A percentile compares a stretch with the other conserved stretches of the same genome.
Evolutionary conservation across 192 early-diverging fungal species (phyloP).

Genomic region (Mortierella claussenii): DNA sequence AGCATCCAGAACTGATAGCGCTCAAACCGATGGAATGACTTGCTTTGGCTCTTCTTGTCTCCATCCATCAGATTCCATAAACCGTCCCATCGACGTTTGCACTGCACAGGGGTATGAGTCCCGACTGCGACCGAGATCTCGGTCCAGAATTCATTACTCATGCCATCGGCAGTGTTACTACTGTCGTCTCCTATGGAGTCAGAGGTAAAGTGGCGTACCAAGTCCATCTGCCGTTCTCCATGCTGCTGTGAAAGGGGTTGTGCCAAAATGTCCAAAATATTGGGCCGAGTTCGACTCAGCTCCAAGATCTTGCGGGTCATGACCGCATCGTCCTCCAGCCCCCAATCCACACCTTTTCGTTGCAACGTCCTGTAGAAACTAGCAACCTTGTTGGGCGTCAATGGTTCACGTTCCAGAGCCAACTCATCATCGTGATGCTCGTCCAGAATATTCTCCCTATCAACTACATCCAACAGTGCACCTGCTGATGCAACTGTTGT

Average conservation of each 20-base stretch:
- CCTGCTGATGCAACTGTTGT: background rate
- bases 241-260: background rate
- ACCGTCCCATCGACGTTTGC: slow-evolving; percentile 37
- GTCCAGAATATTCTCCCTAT: background rate
- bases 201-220: no score
- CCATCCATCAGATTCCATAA: slow-evolving; percentile 12
- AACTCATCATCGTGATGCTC: background rate
- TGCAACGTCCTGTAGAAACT: slow-evolving; percentile 12
- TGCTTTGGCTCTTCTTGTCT: slow-evolving; percentile 24
- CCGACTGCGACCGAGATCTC: slow-evolving; percentile 30
- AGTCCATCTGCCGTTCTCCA: background rate
- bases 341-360: slow-evolving; percentile 23
- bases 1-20: slow-evolving; percentile 45
- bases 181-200: no score
- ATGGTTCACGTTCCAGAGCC: background rate
- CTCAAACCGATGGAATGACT: slow-evolving; percentile 33
- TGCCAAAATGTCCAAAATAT: slow-evolving; percentile 8
- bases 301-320: slow-evolving; percentile 36
- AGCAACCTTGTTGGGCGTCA: slow-evolving; percentile 6
- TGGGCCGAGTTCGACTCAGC: background rate
- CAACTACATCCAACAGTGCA: background rate
- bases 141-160: slow-evolving; percentile 21
- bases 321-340: slow-evolving; percentile 41
- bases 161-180: no score
- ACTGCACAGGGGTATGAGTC: slow-evolving; percentile 36